Evolutionary conservation across 1,284 basidiomycete species (phyloP).

Genomic region (Malassezia japonica): DNA sequence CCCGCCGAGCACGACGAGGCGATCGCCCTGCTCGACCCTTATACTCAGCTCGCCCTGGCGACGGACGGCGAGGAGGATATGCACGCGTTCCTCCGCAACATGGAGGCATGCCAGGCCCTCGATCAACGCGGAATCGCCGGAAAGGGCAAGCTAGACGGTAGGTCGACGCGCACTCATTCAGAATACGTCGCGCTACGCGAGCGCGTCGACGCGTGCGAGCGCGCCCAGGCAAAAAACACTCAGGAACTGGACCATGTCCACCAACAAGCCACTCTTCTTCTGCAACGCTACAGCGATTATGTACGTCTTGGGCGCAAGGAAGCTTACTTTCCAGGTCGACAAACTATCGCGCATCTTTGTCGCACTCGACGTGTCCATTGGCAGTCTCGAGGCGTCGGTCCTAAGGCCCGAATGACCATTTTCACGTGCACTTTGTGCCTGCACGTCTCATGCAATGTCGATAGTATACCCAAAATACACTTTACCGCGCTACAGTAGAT

Average conservation of each 20-base stretch:
- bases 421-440: too few species aligned
- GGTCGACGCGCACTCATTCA: not conserved
- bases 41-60: slow-evolving; percentile 10
- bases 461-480: too few species aligned
- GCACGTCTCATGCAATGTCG: too few species aligned
- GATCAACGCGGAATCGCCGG: slow-evolving; percentile 4
- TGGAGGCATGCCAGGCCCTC: slow-evolving; percentile 13
- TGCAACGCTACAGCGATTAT: slow-evolving; percentile 4
- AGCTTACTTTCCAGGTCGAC: slow-evolving; percentile 9
- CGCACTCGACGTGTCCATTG: slow-evolving; percentile 2
- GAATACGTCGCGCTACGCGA: not conserved
- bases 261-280: not conserved
- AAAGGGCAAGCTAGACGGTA: slow-evolving; percentile 7
- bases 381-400: not conserved
- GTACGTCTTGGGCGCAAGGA: slow-evolving; percentile 4
- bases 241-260: not conserved
- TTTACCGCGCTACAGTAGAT: too few species aligned
- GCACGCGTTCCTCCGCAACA: slow-evolving; percentile 1
- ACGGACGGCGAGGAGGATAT: slow-evolving; percentile 9
- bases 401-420: not conserved
- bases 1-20: too few species aligned
- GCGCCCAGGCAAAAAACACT: not conserved
- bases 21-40: too few species aligned
- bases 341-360: slow-evolving; percentile 13
- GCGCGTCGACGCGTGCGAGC: not conserved